Base-by-base conservation (phyloP, 495 filamentous ascomycete genomes). In the Hypoxylon fragiforme region DNA sequence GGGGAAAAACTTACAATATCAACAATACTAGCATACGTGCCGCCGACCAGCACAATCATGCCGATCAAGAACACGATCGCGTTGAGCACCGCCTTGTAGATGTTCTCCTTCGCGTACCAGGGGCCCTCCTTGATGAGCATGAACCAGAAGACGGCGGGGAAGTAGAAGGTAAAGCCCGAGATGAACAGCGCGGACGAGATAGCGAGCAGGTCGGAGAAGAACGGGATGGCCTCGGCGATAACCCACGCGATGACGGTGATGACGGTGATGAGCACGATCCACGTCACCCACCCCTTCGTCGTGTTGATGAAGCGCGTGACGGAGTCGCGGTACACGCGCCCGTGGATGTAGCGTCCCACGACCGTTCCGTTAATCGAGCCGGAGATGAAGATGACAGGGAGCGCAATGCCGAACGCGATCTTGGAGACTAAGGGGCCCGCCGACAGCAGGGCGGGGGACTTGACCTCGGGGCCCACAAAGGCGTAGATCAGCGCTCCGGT, bases 301-400 rank as follows among this genome's bases (percentile, higher is more conserved):
- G 80, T 84, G 73, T 81, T 81, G 73, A 88, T 80, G 61, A 79
- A 81, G 32, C 79, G 73, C 22, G 73, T 70, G 66, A 82, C 65
- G 7, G 78, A 79, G 52, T 79, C 70, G 24, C 70, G 72, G 66
- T 83, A 85, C 7, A 85, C 51, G 16, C 85, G 79, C 11, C 83
- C 73, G 60, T 86, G 86, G 53, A 91, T 74, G 62, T 87, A 89
- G 51, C 87, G 87, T 36, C 57, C 51, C 51, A 79, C 57, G 19
- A 84, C 81, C 1, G 76, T 77, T 22, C 77, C 79, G 72, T 83
- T 83, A 72, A 85, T 85, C 44, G 77, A 80, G 9, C 82, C 82
- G 18, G 79, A 81, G 77, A 67, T 87, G 68, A 89, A 85, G 66
- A 92, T 86, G 28, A 92, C 87, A 45, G 90, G 90, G 12, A 90